These are phyloP conservation scores for Pythium folliculosum DNA, from an alignment of 352 stramenopile species.

Conservation along the genomic window DNA sequence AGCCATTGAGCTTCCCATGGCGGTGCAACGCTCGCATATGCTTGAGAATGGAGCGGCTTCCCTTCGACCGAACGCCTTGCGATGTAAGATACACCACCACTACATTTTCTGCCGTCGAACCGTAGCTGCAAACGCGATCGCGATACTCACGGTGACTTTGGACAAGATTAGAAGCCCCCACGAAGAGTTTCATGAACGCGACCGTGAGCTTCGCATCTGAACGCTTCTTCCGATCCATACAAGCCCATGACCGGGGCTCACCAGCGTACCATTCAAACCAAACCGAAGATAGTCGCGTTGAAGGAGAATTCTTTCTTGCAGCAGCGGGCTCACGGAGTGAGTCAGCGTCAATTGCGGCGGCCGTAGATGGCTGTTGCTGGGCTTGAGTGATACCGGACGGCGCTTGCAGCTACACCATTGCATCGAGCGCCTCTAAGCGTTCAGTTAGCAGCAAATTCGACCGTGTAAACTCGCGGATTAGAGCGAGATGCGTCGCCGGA, in stretches of 20 bases:
- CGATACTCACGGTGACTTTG: too few species aligned
- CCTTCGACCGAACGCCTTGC: background rate
- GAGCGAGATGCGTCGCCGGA: background rate
- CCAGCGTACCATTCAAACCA: constrained; percentile 26
- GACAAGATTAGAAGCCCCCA: constrained; percentile 5
- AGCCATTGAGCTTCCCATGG: background rate
- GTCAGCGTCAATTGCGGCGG: too few species aligned
- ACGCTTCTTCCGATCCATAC: constrained; percentile 25
- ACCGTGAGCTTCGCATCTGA: constrained; percentile 28
- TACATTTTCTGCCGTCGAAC: background rate
- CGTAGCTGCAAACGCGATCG: too few species aligned
- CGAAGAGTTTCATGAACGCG: constrained; percentile 35
- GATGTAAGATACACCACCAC: background rate
- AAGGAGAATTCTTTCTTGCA: background rate
- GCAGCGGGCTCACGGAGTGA: too few species aligned
- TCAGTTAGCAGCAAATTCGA: constrained; percentile 1
- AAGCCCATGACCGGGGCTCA: constrained; percentile 21
- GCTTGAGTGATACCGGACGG: too few species aligned
- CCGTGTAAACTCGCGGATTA: constrained; percentile 8
- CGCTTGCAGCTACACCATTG: background rate
- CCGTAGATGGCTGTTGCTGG: background rate
- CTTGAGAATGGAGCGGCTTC: constrained; percentile 7
- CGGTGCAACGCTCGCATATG: constrained; percentile 12
- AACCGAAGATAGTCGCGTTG: background rate
- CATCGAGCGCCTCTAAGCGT: background rate